These are phyloP conservation scores for Lepidopterella palustris DNA, from an alignment of 495 filamentous ascomycete species.

Conservation along the genomic window DNA sequence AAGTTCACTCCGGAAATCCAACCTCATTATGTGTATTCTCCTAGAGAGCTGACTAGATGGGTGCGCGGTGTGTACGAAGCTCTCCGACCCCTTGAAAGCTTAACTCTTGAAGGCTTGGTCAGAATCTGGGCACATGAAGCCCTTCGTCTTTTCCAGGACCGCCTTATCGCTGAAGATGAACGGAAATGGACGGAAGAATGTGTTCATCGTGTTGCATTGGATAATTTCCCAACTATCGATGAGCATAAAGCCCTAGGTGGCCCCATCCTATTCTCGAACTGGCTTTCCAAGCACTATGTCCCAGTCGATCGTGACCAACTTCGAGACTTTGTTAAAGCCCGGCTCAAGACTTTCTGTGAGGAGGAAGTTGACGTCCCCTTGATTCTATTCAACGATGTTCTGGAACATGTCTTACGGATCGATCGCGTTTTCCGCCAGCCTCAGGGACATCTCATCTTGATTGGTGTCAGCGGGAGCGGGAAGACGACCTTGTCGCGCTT, in stretches of 20 bases:
- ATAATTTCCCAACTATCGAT: constrained; percentile 90
- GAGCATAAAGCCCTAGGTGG: constrained; percentile 81
- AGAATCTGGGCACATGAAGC: constrained; percentile 98
- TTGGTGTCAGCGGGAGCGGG: constrained; percentile 94
- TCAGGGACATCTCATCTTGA: constrained; percentile 95
- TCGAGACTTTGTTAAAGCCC: constrained; percentile 93
- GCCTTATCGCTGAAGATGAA: constrained; percentile 89
- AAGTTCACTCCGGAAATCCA: constrained; percentile 93
- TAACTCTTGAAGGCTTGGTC: constrained; percentile 85
- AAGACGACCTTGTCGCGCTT: constrained; percentile 98
- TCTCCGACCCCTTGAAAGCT: constrained; percentile 79
- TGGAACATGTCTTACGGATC: constrained; percentile 96
- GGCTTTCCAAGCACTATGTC: constrained; percentile 98
- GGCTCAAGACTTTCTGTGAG: constrained; percentile 96
- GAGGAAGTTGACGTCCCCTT: constrained; percentile 98
- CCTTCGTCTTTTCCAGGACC: constrained; percentile 90
- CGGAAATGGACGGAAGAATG: constrained; percentile 88
- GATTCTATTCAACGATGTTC: constrained; percentile 94
- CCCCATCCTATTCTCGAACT: constrained; percentile 96
- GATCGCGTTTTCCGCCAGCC: constrained; percentile 98
- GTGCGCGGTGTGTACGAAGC: constrained; percentile 95
- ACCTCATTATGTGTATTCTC: constrained; percentile 98
- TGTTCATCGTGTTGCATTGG: constrained; percentile 74
- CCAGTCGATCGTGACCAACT: constrained; percentile 91
- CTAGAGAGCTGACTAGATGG: constrained; percentile 95